Evolutionary conservation across 495 filamentous ascomycete species (phyloP).

Genomic region (Podospora comata): DNA sequence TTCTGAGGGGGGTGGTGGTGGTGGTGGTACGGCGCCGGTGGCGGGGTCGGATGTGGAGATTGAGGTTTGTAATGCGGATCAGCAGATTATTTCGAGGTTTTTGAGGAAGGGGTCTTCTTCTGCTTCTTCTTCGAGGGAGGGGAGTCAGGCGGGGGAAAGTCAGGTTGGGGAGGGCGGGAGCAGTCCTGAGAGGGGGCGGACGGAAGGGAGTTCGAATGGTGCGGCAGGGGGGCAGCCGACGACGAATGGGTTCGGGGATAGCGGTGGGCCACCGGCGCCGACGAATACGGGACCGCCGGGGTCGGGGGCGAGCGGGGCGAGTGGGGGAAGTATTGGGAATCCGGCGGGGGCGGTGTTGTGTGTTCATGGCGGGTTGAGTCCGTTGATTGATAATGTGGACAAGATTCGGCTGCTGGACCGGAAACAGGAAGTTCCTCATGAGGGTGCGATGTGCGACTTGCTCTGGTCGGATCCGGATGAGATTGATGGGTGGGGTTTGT

Average conservation of each 20-base stretch:
- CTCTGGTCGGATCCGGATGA: constrained; percentile 98
- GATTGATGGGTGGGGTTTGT: constrained; percentile 96
- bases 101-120: constrained; percentile 40
- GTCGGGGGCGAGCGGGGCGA: constrained; percentile 67
- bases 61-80: constrained; percentile 80
- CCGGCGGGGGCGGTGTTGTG: constrained; percentile 84
- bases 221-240: neutral
- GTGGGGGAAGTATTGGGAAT: constrained; percentile 60
- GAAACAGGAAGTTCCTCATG: constrained; percentile 97
- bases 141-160: neutral
- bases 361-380: constrained; percentile 90
- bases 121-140: too few species aligned
- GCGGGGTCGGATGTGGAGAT: constrained; percentile 78
- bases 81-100: constrained; percentile 72
- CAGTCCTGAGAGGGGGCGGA: constrained; percentile 13
- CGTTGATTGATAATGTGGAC: constrained; percentile 88
- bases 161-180: constrained; percentile 7
- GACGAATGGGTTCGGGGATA: constrained; percentile 13
- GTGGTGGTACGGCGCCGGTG: constrained; percentile 40
- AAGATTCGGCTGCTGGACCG: constrained; percentile 93
- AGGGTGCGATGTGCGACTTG: constrained; percentile 98
- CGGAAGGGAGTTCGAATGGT: constrained; percentile 39
- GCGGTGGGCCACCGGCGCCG: constrained; percentile 15
- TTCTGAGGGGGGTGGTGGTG: constrained; percentile 42
- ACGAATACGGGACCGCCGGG: constrained; percentile 69